Percentiles rank a stretch among this genome's conserved stretches.
Conservation (phyloP, 179 eudicot genomes). For the Monotropa hypopitys region DNA sequence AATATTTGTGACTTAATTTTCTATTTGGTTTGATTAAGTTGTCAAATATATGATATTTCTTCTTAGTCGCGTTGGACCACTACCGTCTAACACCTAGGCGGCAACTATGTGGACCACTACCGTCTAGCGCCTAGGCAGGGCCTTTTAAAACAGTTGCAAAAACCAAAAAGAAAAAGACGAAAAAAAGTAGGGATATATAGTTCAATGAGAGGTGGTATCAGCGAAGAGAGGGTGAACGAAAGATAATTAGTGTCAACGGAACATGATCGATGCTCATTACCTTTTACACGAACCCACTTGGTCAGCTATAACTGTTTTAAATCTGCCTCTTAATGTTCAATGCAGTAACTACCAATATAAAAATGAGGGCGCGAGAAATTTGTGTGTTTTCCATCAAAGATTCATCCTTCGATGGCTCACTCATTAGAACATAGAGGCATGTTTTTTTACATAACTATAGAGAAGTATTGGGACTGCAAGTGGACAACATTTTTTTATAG, state of each 20-base stretch:
- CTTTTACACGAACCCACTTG: neutral
- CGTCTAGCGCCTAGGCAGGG: too few relatives aligned
- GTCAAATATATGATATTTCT: too few relatives aligned
- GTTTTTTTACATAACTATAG: neutral
- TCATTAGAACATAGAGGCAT: neutral
- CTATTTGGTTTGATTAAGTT: too few relatives aligned
- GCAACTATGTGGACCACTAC: too few relatives aligned
- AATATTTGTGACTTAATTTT: too few relatives aligned
- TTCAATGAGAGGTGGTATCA: neutral
- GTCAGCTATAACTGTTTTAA: neutral
- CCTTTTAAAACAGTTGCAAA: too few relatives aligned
- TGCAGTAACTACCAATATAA: neutral
- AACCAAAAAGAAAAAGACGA: neutral
- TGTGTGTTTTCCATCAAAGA: neutral
- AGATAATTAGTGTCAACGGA: neutral
- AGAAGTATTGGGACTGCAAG: neutral
- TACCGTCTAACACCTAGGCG: too few relatives aligned
- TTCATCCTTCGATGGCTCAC: neutral
- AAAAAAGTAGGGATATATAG: neutral
- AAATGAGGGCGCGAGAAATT: neutral
- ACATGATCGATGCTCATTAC: neutral
- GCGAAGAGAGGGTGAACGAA: neutral
- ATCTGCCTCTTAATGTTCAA: neutral
- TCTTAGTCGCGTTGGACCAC: too few relatives aligned
- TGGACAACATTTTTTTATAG: neutral